These are phyloP conservation scores for Begonia masoniana DNA, from an alignment of 306 rosid species.

Conservation along the genomic window DNA sequence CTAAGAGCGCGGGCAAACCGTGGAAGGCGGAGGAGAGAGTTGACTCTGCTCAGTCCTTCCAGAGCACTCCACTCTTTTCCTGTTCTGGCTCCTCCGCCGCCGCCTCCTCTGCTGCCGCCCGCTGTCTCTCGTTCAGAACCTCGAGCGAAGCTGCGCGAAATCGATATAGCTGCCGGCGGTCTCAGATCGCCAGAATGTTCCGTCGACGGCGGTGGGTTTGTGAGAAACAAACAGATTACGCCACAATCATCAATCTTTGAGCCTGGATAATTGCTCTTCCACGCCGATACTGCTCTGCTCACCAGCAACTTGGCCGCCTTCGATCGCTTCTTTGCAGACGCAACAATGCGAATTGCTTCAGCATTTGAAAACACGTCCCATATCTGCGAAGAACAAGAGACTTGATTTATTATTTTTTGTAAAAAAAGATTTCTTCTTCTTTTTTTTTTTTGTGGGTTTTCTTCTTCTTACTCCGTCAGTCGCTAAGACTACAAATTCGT, in stretches of 20 bases:
- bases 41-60: conserved; percentile 34
- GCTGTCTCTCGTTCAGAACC: background rate
- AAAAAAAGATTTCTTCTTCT: background rate
- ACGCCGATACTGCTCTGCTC: conserved; percentile 46
- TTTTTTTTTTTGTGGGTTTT: background rate
- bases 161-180: no score
- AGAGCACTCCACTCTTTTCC: conserved; percentile 31
- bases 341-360: conserved; percentile 64
- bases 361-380: conserved; percentile 85
- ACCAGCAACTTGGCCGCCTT: conserved; percentile 57
- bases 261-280: conserved; percentile 50
- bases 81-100: background rate
- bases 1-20: conserved; percentile 18
- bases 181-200: background rate
- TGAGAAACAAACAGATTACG: conserved; percentile 54
- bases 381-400: conserved; percentile 24
- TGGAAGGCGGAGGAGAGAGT: conserved; percentile 32
- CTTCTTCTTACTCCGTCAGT: conserved; percentile 65
- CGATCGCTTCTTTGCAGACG: conserved; percentile 47
- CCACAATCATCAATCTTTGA: conserved; percentile 64
- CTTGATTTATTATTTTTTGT: background rate
- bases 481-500: conserved; percentile 73
- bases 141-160: conserved; percentile 9
- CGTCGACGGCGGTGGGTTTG: conserved; percentile 14
- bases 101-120: background rate